phyloP scores from a whole-genome alignment of 139 green algal genomes.

The Auxenochlorella pyrenoidosa region DNA sequence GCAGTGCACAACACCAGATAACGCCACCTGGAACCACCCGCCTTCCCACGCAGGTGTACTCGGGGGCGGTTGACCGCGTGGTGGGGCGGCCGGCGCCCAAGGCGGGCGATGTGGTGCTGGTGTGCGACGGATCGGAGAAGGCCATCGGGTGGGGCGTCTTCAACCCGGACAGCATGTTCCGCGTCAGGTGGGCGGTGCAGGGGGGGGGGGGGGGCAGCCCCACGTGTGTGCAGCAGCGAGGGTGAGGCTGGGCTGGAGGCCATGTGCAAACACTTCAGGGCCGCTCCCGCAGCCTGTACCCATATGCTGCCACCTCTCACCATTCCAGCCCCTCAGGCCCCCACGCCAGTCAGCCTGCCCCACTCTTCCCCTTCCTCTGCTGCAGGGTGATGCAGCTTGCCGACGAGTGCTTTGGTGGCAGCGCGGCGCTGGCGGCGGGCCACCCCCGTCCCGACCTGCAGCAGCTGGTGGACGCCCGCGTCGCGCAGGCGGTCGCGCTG shows the following conservation, averaged over 20 bases:
- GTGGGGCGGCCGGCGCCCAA: conserved; percentile 55
- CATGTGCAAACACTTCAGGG: too few relatives aligned
- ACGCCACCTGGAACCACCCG: too few relatives aligned
- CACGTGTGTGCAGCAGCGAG: too few relatives aligned
- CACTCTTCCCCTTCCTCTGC: not conserved
- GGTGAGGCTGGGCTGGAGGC: too few relatives aligned
- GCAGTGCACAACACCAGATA: too few relatives aligned
- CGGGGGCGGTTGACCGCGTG: conserved; percentile 76
- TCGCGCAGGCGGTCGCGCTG: conserved; percentile 55
- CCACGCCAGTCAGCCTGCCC: not conserved
- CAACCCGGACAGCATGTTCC: conserved; percentile 86
- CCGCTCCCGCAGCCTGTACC: too few relatives aligned
- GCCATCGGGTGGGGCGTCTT: conserved; percentile 83
- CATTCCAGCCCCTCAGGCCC: too few relatives aligned
- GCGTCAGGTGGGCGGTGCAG: conserved; percentile 61
- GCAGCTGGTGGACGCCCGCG: conserved; percentile 46
- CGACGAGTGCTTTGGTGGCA: conserved; percentile 27
- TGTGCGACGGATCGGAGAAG: conserved; percentile 56
- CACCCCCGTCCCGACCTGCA: conserved; percentile 53
- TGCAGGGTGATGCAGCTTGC: conserved; percentile 60
- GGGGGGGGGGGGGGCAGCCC: not conserved
- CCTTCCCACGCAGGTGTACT: conserved; percentile 64
- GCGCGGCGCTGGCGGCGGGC: not conserved
- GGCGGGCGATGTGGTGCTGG: conserved; percentile 70
- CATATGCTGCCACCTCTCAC: too few relatives aligned